Conservation (phyloP, 2,329 filamentous ascomycete genomes). For the Cytospora mali region DNA sequence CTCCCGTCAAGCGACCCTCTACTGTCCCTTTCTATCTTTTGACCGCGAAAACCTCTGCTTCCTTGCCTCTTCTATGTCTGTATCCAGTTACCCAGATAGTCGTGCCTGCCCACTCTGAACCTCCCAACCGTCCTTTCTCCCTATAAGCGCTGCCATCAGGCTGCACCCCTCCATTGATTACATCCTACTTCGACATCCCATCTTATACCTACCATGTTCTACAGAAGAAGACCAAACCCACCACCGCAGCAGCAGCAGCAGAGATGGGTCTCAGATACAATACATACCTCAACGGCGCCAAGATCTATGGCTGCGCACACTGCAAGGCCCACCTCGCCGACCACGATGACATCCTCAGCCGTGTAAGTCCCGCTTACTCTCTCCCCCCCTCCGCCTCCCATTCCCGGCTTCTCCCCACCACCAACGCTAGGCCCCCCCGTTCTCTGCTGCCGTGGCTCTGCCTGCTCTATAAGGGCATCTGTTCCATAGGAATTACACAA, state of each 20-base stretch:
- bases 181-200: not conserved
- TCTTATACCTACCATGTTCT: not conserved
- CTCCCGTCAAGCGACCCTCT: not conserved
- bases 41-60: not conserved
- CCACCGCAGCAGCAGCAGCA: constrained; percentile 4
- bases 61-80: not conserved
- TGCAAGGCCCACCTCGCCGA: constrained; percentile 97
- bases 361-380: constrained; percentile 59
- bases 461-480: not conserved
- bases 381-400: constrained; percentile 14
- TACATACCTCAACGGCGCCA: constrained; percentile 81
- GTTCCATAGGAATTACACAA: not conserved
- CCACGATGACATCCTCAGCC: constrained; percentile 93
- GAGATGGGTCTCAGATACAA: constrained; percentile 89
- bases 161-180: not conserved
- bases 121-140: no score
- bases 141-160: not conserved
- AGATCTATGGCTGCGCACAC: constrained; percentile 89
- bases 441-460: not conserved
- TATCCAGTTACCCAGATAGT: not conserved
- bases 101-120: not conserved
- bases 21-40: not conserved
- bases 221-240: not conserved
- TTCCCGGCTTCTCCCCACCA: not conserved
- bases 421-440: not conserved